Evolutionary conservation across 805 yeast genomes (phyloP).

Genomic region (Kuraishia hungarica): DNA sequence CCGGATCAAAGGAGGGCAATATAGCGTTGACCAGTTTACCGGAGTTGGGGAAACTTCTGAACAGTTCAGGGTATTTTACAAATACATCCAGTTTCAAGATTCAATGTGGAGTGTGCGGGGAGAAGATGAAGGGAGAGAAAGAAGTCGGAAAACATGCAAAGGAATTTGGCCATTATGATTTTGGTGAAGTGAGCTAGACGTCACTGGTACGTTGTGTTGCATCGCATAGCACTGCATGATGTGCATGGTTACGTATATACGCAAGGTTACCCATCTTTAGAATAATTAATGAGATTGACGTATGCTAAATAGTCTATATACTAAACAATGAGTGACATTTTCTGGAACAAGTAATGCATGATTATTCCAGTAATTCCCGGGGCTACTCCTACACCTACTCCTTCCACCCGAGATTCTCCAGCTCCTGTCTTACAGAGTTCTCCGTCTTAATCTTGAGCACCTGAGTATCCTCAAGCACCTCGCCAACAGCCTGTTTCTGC

Average conservation of each 20-base stretch:
- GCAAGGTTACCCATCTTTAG: not conserved
- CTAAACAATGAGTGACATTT: not conserved
- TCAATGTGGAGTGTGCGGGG: constrained; percentile 48
- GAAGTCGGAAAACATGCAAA: constrained; percentile 60
- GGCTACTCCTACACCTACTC: constrained; percentile 7
- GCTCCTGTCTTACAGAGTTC: constrained; percentile 66
- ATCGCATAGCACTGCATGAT: too few relatives aligned
- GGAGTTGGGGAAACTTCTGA: constrained; percentile 34
- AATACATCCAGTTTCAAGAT: constrained; percentile 54
- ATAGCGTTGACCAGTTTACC: constrained; percentile 28
- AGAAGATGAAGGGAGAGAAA: constrained; percentile 48
- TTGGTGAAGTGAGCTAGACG: constrained; percentile 48
- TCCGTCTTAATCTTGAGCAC: constrained; percentile 84
- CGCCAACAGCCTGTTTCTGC: constrained; percentile 76
- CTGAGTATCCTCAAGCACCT: constrained; percentile 88
- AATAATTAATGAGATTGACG: not conserved
- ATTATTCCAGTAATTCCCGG: too few relatives aligned
- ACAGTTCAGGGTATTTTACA: constrained; percentile 48
- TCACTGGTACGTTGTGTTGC: too few relatives aligned
- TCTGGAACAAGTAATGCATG: not conserved
- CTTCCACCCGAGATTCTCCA: constrained; percentile 61
- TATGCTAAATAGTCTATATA: not conserved
- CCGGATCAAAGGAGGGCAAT: constrained; percentile 20
- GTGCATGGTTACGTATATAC: not conserved
- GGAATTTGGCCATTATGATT: constrained; percentile 48